These are phyloP conservation scores for Prosopis cineraria DNA, from an alignment of 306 rosid species.

Conservation along the genomic window DNA sequence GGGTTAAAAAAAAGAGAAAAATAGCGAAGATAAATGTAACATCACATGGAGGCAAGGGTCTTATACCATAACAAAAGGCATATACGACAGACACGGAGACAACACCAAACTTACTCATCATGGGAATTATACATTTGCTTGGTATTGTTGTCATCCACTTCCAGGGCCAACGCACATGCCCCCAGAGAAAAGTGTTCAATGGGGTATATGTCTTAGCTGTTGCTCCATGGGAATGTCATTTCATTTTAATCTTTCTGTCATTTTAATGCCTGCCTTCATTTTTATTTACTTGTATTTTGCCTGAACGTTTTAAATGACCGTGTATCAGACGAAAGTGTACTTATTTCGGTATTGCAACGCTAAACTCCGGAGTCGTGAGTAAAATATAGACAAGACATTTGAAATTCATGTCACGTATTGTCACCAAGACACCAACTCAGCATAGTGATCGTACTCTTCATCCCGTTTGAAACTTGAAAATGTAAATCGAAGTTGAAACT, in stretches of 20 bases:
- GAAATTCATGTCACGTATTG: background rate
- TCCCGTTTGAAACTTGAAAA: background rate
- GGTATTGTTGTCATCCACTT: slow-evolving; percentile 9
- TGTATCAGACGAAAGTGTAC: no score
- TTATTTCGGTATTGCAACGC: background rate
- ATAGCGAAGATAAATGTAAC: background rate
- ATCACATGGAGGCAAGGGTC: slow-evolving; percentile 41
- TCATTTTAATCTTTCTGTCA: background rate
- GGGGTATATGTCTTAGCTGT: background rate
- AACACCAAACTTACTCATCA: slow-evolving; percentile 23
- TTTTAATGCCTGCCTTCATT: background rate
- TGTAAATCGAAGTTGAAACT: background rate
- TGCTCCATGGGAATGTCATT: background rate
- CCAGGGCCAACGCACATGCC: slow-evolving; percentile 33
- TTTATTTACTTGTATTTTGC: background rate
- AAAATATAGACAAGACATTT: background rate
- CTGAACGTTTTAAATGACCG: no score
- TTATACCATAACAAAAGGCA: background rate
- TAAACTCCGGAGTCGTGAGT: background rate
- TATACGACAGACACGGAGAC: background rate
- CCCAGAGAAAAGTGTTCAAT: background rate
- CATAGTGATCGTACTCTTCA: background rate
- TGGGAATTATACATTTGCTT: slow-evolving; percentile 12
- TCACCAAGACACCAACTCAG: no score
- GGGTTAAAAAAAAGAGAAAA: background rate